phyloP scores from a whole-genome alignment of 176 grass and related monocot genomes.

The Oryza meyeriana region DNA sequence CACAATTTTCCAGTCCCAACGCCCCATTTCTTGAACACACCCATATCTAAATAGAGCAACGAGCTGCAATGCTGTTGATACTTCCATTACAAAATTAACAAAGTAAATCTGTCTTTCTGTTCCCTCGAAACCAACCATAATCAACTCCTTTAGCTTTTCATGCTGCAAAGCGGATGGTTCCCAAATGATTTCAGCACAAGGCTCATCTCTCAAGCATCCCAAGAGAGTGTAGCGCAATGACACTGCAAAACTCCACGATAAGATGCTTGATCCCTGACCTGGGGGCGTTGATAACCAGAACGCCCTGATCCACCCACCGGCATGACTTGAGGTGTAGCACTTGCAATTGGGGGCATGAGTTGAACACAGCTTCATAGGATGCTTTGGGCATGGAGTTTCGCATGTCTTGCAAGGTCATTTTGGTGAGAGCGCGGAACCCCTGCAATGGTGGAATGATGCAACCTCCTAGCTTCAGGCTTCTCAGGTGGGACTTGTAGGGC shows the following conservation, averaged over 20 bases:
- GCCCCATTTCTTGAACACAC: background rate
- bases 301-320: background rate
- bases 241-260: background rate
- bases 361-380: background rate
- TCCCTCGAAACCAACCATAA: background rate
- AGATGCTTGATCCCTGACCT: conserved; percentile 25
- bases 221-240: background rate
- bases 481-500: conserved; percentile 9
- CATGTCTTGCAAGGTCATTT: conserved; percentile 5
- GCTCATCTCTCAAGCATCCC: conserved; percentile 17
- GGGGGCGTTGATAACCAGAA: background rate
- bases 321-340: conserved; percentile 26
- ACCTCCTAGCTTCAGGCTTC: conserved; percentile 16
- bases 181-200: background rate
- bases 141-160: conserved; percentile 6
- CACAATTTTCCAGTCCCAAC: background rate
- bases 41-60: background rate
- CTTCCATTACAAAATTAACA: background rate
- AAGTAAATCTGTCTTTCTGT: conserved; percentile 19
- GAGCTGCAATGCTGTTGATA: background rate
- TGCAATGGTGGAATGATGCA: background rate
- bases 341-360: conserved; percentile 26
- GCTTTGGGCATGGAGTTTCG: background rate
- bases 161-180: background rate
- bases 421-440: conserved; percentile 16